Evolutionary conservation across 2,329 filamentous ascomycete species (phyloP), one percentile per base, ranked within the genome.

Genomic region (Cladosporium sp.): DNA sequence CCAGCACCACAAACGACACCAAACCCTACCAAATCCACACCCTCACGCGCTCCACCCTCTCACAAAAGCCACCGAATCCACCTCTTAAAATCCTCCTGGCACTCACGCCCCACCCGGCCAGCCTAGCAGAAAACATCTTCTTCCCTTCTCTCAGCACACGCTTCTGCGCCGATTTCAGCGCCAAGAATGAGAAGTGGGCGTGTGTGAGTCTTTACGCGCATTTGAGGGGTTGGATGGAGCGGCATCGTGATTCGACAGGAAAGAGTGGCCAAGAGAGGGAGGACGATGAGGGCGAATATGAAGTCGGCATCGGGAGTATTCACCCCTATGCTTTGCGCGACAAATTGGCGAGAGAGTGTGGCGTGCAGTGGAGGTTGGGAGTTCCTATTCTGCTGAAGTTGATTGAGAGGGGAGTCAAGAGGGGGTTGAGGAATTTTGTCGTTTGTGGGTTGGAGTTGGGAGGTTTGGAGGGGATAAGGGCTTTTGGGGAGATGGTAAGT

Each of bases 151-250:
- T 48, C 12, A 25, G 25, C 12, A 2, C 7, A 18, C 45, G 27
- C 25, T 40, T 48, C n/a, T 39, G 18, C 18, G 29, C 8, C 8
- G 45, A 48, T 9, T 40, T 48, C 36, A 43, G 29, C 18, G 12
- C 22, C n/a, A 15, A 8, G 7, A 13, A 7, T 12, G n/a, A 18
- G 29, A 29, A n/a, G 13, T 47, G 43, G 35, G 13, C 15, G n/a
- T 39, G 16, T 12, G 19, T 40, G 35, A 48, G 27, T 27, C 27
- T 48, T 9, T 48, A 48, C 27, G 36, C 45, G 18, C 36, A 48
- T 11, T 48, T 33, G 5, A 25, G 45, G 15, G 38, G 12, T 2
- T 48, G 36, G 27, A 13, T 27, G 5, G 18, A 7, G 16, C 35
- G 8, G 15, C 13, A 19, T 38, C n/a, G n/a, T n/a, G n/a, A n/a